Evolutionary conservation across 768 basidiomycete species (phyloP), one percentile per base, ranked within the genome.

Genomic region (Mycena olivaceomarginata): DNA sequence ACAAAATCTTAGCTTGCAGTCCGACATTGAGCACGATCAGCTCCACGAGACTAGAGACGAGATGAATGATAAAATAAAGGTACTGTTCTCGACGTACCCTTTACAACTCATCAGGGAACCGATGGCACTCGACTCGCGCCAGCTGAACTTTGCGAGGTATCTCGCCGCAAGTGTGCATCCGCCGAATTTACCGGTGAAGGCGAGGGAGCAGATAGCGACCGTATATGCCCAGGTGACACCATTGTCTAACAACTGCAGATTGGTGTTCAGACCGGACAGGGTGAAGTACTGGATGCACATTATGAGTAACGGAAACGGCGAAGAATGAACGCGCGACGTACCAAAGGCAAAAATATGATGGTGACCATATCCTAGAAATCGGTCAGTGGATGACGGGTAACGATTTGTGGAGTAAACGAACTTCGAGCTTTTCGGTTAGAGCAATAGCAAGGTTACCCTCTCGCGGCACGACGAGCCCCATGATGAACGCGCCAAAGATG

Each of bases 11-110:
- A 4, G 96, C 97, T 3, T 90, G 87, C 2, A 98, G 88, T 4
- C 98, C 98, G 77, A 99, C 96, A 81, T 99, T 99, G 77, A 99
- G 93, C 5, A 99, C 98, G 80, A 99, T 98, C 20, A 99, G 89
- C 82, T 98, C 98, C 12, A 99, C 95, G 6, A 98, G 89, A 31
- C 95, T 96, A 22, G 11, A 46, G 2, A 39, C 18, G 66, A 62
- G 56, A 64, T 25, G 67, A 70, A 20, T 51, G 53, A 45, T 10
- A n/a, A 12, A 15, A 31, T 4, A 41, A 46, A 60, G 25, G 20
- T 11, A n/a, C 15, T 53, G n/a, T 53, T 53, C 20, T 48, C 10
- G 2, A 80, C 88, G 46, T 73, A 95, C 95, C 97, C 97, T 90
- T 99, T 98, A 83, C 97, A 98, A 82, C 94, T 95, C 98, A 99